A percentile compares a stretch with the other conserved stretches of the same genome.
These are phyloP conservation scores for Trichoderma guizhouense DNA, from an alignment of 2,329 filamentous ascomycete genomes.

Conservation along the genomic window DNA sequence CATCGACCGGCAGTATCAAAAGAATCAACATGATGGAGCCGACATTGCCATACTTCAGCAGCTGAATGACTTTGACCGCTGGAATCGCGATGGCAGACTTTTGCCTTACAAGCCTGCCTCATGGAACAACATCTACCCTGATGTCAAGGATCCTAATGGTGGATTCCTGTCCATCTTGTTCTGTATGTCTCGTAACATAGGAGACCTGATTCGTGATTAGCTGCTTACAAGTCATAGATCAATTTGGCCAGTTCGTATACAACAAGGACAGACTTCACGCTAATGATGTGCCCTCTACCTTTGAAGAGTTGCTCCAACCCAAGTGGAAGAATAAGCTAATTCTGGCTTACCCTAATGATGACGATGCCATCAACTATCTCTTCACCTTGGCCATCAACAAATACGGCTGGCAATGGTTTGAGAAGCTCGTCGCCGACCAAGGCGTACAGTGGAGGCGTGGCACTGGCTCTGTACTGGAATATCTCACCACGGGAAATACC, in stretches of 20 bases:
- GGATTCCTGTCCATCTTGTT: not conserved
- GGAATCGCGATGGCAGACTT: not conserved
- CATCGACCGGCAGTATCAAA: not conserved
- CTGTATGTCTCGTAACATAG: not conserved
- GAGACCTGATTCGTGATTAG: not conserved
- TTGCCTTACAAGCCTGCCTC: not conserved
- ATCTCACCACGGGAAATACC: not conserved
- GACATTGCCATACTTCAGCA: not conserved
- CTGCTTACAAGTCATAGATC: not conserved
- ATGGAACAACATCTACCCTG: not conserved
- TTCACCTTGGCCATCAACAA: not conserved
- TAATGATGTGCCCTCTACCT: not conserved
- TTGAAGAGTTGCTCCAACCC: not conserved
- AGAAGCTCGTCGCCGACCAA: not conserved
- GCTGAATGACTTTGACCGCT: not conserved
- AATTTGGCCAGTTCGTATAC: not conserved
- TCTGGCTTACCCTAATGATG: not conserved
- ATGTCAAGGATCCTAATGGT: not conserved
- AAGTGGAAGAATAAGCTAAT: not conserved
- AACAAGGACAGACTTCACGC: not conserved
- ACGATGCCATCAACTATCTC: not conserved
- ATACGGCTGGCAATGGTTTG: not conserved
- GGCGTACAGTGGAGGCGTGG: not conserved
- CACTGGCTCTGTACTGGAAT: not conserved
- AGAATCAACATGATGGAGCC: not conserved